These are phyloP conservation scores for Stagonosporopsis cucurbitacearum DNA, from an alignment of 2,329 filamentous ascomycete species.

Conservation along the genomic window DNA sequence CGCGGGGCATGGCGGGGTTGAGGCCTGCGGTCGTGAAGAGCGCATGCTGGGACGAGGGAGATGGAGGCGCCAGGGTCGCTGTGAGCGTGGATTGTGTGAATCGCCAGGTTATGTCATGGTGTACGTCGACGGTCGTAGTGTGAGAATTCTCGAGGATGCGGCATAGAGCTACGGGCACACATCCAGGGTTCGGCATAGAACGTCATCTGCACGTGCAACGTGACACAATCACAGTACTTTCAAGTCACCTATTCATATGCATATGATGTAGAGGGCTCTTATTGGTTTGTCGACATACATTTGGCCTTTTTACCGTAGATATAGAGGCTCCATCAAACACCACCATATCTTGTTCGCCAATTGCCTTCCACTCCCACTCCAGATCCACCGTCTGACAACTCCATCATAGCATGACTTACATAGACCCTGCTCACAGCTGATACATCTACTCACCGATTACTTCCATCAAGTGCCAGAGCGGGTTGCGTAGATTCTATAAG, in stretches of 20 bases:
- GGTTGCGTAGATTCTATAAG: no score
- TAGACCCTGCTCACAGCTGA: no score
- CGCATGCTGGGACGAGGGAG: constrained; percentile 27
- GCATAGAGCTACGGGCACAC: constrained; percentile 15
- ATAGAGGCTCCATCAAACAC: neutral
- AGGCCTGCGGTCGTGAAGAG: constrained; percentile 17
- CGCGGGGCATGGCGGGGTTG: constrained; percentile 54
- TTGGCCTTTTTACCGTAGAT: no score
- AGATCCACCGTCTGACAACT: no score
- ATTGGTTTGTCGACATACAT: no score
- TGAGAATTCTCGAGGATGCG: neutral
- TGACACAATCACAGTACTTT: neutral
- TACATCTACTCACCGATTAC: no score
- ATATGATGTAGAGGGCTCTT: no score
- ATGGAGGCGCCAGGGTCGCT: constrained; percentile 7
- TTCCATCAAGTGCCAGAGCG: no score
- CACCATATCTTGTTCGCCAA: neutral
- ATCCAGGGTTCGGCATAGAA: constrained; percentile 13
- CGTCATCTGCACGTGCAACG: constrained; percentile 7
- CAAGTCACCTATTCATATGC: no score
- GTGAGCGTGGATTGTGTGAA: neutral
- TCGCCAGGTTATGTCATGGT: constrained; percentile 16
- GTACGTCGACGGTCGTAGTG: no score
- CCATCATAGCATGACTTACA: no score
- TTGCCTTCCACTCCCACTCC: no score